phyloP scores from a whole-genome alignment of 164 flowering plant species.

The Vitis rupestris region DNA sequence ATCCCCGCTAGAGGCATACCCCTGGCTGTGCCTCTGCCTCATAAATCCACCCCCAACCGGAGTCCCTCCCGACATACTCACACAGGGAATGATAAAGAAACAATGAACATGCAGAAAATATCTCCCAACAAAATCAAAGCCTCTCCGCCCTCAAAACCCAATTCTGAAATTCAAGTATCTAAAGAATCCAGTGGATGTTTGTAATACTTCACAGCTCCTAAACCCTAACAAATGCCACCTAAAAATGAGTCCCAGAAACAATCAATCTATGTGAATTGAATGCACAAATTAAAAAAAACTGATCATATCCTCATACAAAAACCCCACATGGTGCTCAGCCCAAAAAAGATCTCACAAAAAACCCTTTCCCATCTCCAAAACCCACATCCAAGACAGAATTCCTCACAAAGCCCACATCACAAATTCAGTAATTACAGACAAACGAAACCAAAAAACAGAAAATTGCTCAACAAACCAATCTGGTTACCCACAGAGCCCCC shows the following conservation, averaged over 20 bases:
- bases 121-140: slow-evolving; percentile 7
- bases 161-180: slow-evolving; percentile 2
- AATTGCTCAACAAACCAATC: slow-evolving; percentile 15
- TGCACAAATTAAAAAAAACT: not conserved
- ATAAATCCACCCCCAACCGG: slow-evolving; percentile 59
- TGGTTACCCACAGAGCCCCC: not conserved
- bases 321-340: slow-evolving; percentile 2
- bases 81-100: slow-evolving; percentile 2
- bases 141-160: slow-evolving; percentile 4
- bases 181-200: not conserved
- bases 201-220: not conserved
- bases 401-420: slow-evolving; percentile 21
- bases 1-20: slow-evolving; percentile 75
- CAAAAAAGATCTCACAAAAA: not conserved
- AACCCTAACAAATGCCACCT: slow-evolving; percentile 6
- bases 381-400: slow-evolving; percentile 17
- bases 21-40: slow-evolving; percentile 90
- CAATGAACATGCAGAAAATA: slow-evolving; percentile 12
- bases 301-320: slow-evolving; percentile 6
- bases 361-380: slow-evolving; percentile 1
- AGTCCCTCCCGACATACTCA: slow-evolving; percentile 79
- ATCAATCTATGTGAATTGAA: slow-evolving; percentile 5
- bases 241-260: slow-evolving; percentile 1
- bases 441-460: slow-evolving; percentile 5
- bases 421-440: slow-evolving; percentile 3